Evolutionary conservation across 2,329 filamentous ascomycete species (phyloP).

Genomic region (Scortechinia acanthostroma): DNA sequence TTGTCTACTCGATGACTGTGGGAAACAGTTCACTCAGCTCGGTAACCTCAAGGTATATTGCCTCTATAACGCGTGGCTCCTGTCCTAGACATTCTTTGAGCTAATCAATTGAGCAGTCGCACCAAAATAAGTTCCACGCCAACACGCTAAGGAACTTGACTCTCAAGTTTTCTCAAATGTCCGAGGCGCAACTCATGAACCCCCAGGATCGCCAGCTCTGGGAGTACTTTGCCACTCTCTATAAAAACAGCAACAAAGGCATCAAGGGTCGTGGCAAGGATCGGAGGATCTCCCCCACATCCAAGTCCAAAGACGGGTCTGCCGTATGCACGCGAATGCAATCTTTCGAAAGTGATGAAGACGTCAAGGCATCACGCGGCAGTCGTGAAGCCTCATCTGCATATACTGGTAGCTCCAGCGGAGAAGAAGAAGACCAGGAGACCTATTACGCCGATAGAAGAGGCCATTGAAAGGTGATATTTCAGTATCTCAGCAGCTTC

Average conservation of each 20-base stretch:
- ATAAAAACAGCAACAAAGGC: slow-evolving; percentile 97
- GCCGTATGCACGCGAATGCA: too few relatives aligned
- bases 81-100: slow-evolving; percentile 5
- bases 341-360: not conserved
- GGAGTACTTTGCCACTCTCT: slow-evolving; percentile 78
- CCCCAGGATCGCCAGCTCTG: slow-evolving; percentile 69
- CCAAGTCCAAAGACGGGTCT: not conserved
- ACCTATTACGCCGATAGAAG: not conserved
- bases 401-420: not conserved
- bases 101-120: slow-evolving; percentile 46
- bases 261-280: slow-evolving; percentile 94
- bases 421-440: not conserved
- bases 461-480: too few relatives aligned
- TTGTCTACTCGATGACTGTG: slow-evolving; percentile 76
- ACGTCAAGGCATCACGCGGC: not conserved
- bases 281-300: slow-evolving; percentile 43
- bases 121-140: slow-evolving; percentile 89
- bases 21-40: slow-evolving; percentile 81
- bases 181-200: slow-evolving; percentile 54
- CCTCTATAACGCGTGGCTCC: too few relatives aligned
- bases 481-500: too few relatives aligned
- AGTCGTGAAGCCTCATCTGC: not conserved
- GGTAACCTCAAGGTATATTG: slow-evolving; percentile 77
- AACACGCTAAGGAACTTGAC: slow-evolving; percentile 66
- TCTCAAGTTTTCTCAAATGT: slow-evolving; percentile 58